phyloP scores from a whole-genome alignment of 2,329 filamentous ascomycete genomes.

The Fusarium lyarnte region DNA sequence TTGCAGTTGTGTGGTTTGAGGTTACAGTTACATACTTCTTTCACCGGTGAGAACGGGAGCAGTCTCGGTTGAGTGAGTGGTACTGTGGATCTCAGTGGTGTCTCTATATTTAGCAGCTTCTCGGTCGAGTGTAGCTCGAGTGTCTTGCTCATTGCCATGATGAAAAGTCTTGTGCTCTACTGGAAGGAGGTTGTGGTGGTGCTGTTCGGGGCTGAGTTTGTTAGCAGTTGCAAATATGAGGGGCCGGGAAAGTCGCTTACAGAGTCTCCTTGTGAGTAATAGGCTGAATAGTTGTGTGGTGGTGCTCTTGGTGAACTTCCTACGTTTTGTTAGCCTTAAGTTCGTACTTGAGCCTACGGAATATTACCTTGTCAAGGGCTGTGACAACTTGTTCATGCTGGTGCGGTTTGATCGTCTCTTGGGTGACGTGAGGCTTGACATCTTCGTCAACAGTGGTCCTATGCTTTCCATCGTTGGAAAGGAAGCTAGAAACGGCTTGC shows the following conservation, averaged over 20 bases:
- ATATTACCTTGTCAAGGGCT: conserved; percentile 63
- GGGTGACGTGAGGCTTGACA: conserved; percentile 66
- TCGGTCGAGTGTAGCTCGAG: conserved; percentile 57
- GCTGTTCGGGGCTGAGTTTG: conserved; percentile 63
- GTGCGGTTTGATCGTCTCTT: conserved; percentile 69
- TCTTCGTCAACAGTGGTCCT: conserved; percentile 77
- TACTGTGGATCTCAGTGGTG: conserved; percentile 42
- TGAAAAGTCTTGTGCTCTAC: conserved; percentile 70
- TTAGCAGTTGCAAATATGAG: not conserved
- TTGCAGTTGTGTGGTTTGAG: not conserved
- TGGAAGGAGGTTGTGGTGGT: conserved; percentile 65
- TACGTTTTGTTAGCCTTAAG: no score
- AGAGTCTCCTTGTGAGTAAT: conserved; percentile 53
- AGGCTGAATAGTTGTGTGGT: conserved; percentile 76
- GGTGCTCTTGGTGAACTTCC: conserved; percentile 77
- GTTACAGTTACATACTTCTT: conserved; percentile 19
- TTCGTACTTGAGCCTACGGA: no score
- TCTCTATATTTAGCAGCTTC: conserved; percentile 56
- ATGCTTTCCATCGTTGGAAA: conserved; percentile 69
- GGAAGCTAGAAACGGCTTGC: conserved; percentile 68
- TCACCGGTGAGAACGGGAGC: conserved; percentile 45
- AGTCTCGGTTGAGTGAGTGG: conserved; percentile 41
- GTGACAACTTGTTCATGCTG: conserved; percentile 69
- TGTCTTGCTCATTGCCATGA: conserved; percentile 64
- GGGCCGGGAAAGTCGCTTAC: conserved; percentile 50